Percentiles rank a stretch among this genome's conserved stretches.
These are phyloP conservation scores for Bombardia bombarda DNA, from an alignment of 495 filamentous ascomycete species.

Conservation along the genomic window DNA sequence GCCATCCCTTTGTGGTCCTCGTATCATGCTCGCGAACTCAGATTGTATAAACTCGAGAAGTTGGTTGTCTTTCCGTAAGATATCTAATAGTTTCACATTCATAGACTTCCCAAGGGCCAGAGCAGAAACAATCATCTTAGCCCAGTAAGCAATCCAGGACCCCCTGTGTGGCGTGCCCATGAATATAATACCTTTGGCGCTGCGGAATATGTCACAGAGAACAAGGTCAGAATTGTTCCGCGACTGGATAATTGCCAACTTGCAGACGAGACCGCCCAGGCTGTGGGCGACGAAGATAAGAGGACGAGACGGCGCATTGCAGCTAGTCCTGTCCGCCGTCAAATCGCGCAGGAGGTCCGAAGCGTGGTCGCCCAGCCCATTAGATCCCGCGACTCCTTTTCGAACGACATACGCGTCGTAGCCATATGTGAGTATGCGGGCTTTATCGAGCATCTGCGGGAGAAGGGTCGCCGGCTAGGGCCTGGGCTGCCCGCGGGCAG, in stretches of 20 bases:
- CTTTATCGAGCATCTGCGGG: constrained; percentile 8
- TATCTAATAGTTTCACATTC: constrained; percentile 15
- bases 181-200: constrained; percentile 29
- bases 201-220: constrained; percentile 18
- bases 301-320: constrained; percentile 5
- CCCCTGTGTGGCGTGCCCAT: constrained; percentile 35
- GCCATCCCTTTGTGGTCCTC: too few species aligned
- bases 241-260: constrained; percentile 14
- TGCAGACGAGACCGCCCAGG: constrained; percentile 34
- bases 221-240: constrained; percentile 8
- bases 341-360: constrained; percentile 10
- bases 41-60: constrained; percentile 12
- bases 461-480: constrained; percentile 20
- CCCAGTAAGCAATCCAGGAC: constrained; percentile 24
- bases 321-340: background rate
- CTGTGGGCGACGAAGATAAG: constrained; percentile 24
- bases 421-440: constrained; percentile 20
- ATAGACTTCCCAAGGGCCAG: constrained; percentile 15
- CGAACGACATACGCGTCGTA: constrained; percentile 12
- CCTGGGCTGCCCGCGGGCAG: constrained; percentile 3
- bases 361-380: constrained; percentile 11
- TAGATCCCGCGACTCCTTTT: background rate
- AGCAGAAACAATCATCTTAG: constrained; percentile 2
- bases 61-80: constrained; percentile 9
- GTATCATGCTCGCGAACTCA: constrained; percentile 27